Conservation (phyloP, 306 rosid genomes). For the Fragaria vesca region DNA sequence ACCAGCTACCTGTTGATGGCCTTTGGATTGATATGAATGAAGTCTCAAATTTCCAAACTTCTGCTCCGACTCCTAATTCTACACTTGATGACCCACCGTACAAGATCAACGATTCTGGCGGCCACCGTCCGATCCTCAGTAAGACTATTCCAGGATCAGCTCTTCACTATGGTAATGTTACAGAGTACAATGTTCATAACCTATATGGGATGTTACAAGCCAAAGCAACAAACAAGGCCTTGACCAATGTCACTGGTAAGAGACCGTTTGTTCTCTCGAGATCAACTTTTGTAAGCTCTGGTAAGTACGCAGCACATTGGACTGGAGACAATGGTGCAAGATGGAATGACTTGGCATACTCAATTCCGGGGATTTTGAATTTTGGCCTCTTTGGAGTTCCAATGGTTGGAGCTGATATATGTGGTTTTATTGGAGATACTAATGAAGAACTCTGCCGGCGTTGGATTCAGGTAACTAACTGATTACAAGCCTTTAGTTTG, state of each 20-base stretch:
- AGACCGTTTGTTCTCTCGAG: constrained; percentile 87
- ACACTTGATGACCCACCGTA: constrained; percentile 78
- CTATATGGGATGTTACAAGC: constrained; percentile 66
- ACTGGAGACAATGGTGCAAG: constrained; percentile 88
- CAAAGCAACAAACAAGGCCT: constrained; percentile 63
- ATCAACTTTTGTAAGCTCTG: constrained; percentile 86
- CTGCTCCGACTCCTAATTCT: constrained; percentile 48
- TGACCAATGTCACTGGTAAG: constrained; percentile 52
- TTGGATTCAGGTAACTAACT: constrained; percentile 86
- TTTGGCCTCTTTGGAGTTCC: constrained; percentile 88
- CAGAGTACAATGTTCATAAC: constrained; percentile 79
- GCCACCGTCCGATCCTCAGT: constrained; percentile 36
- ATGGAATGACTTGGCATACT: constrained; percentile 79
- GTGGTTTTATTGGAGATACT: constrained; percentile 67
- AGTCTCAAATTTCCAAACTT: constrained; percentile 62
- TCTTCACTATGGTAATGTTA: constrained; percentile 57
- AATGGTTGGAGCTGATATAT: constrained; percentile 94
- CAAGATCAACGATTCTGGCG: constrained; percentile 52
- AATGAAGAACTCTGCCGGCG: constrained; percentile 85
- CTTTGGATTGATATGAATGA: constrained; percentile 96
- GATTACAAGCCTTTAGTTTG: neutral
- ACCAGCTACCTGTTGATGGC: constrained; percentile 68
- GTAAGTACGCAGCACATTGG: constrained; percentile 90
- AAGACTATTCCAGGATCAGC: constrained; percentile 62
- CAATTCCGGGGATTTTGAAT: constrained; percentile 64